These are phyloP conservation scores for Linum trigynum DNA, from an alignment of 345 rosid genomes.

Conservation along the genomic window DNA sequence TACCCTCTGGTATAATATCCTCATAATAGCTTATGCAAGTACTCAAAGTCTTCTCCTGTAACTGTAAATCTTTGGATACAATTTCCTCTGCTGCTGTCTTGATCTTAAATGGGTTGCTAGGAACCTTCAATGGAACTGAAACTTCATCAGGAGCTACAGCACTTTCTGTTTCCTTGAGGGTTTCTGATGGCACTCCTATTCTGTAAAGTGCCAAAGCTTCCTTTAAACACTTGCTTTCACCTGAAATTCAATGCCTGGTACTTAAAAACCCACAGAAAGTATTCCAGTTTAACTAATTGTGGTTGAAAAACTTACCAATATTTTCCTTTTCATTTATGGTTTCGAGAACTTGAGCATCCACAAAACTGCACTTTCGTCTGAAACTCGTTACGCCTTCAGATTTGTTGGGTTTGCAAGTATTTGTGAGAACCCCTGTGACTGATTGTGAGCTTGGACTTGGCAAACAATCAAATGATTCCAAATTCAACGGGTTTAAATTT, in stretches of 20 bases:
- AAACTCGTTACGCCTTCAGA: slow-evolving; percentile 15
- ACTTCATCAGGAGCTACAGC: slow-evolving; percentile 8
- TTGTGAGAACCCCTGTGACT: slow-evolving; percentile 10
- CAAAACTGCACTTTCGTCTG: slow-evolving; percentile 20
- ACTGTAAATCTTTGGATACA: slow-evolving; percentile 11
- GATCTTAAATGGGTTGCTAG: slow-evolving; percentile 60
- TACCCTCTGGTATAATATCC: slow-evolving; percentile 4
- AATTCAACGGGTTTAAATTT: slow-evolving; percentile 47
- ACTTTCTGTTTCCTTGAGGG: slow-evolving; percentile 1
- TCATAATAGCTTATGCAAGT: slow-evolving; percentile 8
- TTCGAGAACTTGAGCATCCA: slow-evolving; percentile 22
- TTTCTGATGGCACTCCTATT: slow-evolving; percentile 29
- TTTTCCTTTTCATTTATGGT: slow-evolving; percentile 15
- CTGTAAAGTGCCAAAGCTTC: slow-evolving; percentile 45
- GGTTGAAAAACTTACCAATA: slow-evolving; percentile 23
- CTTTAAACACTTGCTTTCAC: slow-evolving; percentile 26
- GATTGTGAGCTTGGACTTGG: slow-evolving; percentile 17
- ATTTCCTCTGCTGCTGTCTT: slow-evolving; percentile 15
- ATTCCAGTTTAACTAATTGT: background rate
- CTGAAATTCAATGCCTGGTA: background rate
- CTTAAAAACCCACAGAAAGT: background rate
- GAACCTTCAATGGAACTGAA: slow-evolving; percentile 26
- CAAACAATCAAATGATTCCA: slow-evolving; percentile 54
- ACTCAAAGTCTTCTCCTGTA: slow-evolving; percentile 16
- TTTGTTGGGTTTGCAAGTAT: slow-evolving; percentile 20